phyloP scores from a whole-genome alignment of 2,329 filamentous ascomycete species.

The Clathrospora elynae region DNA sequence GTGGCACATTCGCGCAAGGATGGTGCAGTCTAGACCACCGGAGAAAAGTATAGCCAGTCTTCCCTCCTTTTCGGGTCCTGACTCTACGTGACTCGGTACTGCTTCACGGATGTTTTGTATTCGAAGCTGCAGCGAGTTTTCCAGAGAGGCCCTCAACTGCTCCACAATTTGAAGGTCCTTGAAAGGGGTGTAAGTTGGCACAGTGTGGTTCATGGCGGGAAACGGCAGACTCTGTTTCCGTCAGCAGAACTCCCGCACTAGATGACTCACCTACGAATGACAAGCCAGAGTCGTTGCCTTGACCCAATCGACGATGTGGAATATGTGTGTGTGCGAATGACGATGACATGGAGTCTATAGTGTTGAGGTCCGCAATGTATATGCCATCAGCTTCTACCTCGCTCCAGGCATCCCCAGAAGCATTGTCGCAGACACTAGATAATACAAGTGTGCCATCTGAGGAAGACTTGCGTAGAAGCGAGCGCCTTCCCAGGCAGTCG shows the following conservation, averaged over 20 bases:
- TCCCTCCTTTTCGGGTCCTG: conserved; percentile 36
- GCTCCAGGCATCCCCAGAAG: conserved; percentile 60
- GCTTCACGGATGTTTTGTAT: conserved; percentile 40
- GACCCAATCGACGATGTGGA: conserved; percentile 28
- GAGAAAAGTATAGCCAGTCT: conserved; percentile 86
- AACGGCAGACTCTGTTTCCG: conserved; percentile 50
- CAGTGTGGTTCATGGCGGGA: conserved; percentile 51
- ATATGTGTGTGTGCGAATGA: conserved; percentile 22
- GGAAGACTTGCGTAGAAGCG: conserved; percentile 66
- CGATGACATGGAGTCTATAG: neutral
- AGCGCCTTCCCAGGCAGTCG: conserved; percentile 85
- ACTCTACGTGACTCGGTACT: conserved; percentile 1
- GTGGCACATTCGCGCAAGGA: conserved; percentile 80
- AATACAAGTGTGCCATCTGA: conserved; percentile 49
- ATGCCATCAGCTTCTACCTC: conserved; percentile 88
- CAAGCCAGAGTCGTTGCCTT: conserved; percentile 12
- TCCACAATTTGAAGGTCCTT: conserved; percentile 54
- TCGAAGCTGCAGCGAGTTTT: conserved; percentile 66
- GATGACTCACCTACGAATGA: conserved; percentile 44
- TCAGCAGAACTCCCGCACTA: conserved; percentile 23
- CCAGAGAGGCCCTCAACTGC: conserved; percentile 60
- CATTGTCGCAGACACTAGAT: conserved; percentile 47
- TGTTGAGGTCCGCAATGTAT: conserved; percentile 66
- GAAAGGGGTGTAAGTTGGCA: neutral
- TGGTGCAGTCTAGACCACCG: conserved; percentile 88